Percentiles rank a stretch among this genome's conserved stretches.
These are phyloP conservation scores for Monilinia laxa DNA, from an alignment of 2,329 filamentous ascomycete species.

Conservation along the genomic window DNA sequence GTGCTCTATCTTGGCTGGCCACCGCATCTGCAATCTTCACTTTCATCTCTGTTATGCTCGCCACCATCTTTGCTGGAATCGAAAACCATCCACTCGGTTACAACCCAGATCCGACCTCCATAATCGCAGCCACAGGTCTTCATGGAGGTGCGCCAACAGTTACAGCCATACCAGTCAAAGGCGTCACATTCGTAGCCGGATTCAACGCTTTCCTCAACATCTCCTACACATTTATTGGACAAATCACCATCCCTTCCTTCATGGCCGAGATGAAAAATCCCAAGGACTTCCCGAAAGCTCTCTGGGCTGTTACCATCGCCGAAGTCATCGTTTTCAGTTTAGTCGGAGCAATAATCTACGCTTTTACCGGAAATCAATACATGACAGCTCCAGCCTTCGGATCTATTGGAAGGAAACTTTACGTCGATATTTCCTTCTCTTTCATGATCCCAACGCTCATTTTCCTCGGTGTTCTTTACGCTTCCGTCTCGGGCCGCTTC, in stretches of 20 bases:
- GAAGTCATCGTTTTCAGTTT: conserved; percentile 84
- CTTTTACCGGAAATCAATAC: conserved; percentile 87
- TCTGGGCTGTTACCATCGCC: conserved; percentile 86
- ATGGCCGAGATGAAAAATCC: conserved; percentile 87
- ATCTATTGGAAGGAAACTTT: conserved; percentile 69
- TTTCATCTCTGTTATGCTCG: conserved; percentile 82
- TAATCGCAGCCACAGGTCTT: conserved; percentile 33
- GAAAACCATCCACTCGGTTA: conserved; percentile 72
- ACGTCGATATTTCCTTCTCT: conserved; percentile 85
- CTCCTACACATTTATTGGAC: conserved; percentile 92
- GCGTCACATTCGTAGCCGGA: conserved; percentile 77
- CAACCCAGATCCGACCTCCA: conserved; percentile 48
- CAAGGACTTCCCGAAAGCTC: conserved; percentile 85
- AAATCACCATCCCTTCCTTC: conserved; percentile 91
- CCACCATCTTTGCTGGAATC: conserved; percentile 77
- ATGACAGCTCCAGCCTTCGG: conserved; percentile 86
- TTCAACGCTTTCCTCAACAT: conserved; percentile 94
- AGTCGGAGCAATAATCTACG: conserved; percentile 78
- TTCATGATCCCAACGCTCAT: conserved; percentile 96
- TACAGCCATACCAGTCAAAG: conserved; percentile 61
- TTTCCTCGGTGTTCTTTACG: conserved; percentile 87
- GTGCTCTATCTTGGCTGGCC: conserved; percentile 73
- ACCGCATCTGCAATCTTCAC: conserved; percentile 82
- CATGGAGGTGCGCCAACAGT: conserved; percentile 63
- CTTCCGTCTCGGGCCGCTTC: conserved; percentile 85